phyloP scores from a whole-genome alignment of 306 rosid genomes.

The peach (Prunus persica) region Prunus_persica_NCBIv2 NC_034013.1:17595501-17596000 shows the following conservation, averaged over 20 bases:
- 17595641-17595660: constrained; percentile 38
- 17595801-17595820: constrained; percentile 54
- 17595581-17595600: constrained; percentile 75
- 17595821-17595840: constrained; percentile 44
- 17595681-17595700: constrained; percentile 22
- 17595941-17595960: neutral
- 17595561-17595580: constrained; percentile 63
- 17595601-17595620: constrained; percentile 71
- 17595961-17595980: constrained; percentile 4
- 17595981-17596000: neutral
- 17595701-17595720: constrained; percentile 9
- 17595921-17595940: neutral
- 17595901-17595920: neutral
- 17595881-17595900: constrained; percentile 35
- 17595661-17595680: constrained; percentile 37
- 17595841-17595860: constrained; percentile 71
- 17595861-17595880: constrained; percentile 61
- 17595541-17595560: constrained; percentile 69
- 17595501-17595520: constrained; percentile 87
- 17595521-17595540: constrained; percentile 99
- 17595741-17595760: constrained; percentile 32
- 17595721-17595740: constrained; percentile 17
- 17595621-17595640: constrained; percentile 94
- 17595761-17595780: constrained; percentile 84
- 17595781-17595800: constrained; percentile 86